phyloP scores from a whole-genome alignment of 139 green algal species.

The Chlorella vulgaris region DNA sequence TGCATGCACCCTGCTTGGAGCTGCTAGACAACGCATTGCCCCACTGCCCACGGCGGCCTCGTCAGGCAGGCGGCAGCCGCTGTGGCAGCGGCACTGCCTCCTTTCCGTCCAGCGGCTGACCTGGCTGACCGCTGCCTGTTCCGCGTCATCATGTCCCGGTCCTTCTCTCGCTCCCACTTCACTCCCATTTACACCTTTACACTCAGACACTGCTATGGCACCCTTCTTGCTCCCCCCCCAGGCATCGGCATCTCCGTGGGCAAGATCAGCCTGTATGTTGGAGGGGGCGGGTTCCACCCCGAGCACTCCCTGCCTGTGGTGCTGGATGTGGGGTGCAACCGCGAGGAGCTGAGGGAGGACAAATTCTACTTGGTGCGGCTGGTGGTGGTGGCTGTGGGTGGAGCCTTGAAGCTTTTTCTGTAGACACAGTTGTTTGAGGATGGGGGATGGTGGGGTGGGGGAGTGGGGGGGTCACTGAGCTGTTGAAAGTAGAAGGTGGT shows the following conservation, averaged over 20 bases:
- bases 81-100: no score
- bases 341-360: conserved; percentile 72
- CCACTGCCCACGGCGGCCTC: no score
- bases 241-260: conserved; percentile 78
- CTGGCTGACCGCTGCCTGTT: neutral
- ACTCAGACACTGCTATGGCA: neutral
- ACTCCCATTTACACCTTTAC: neutral
- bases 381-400: neutral
- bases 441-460: no score
- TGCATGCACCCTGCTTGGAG: neutral
- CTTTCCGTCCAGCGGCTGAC: neutral
- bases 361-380: conserved; percentile 70
- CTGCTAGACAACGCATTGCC: no score
- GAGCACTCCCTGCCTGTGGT: conserved; percentile 79
- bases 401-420: no score
- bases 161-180: neutral
- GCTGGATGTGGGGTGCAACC: conserved; percentile 92
- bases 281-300: conserved; percentile 54
- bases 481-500: no score
- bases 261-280: conserved; percentile 75
- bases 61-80: no score
- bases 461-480: no score
- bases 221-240: neutral
- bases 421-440: no score
- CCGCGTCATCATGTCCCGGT: neutral